Evolutionary conservation across 192 early-diverging fungal species (phyloP).

Genomic region (Rhizophagus sp.): DNA sequence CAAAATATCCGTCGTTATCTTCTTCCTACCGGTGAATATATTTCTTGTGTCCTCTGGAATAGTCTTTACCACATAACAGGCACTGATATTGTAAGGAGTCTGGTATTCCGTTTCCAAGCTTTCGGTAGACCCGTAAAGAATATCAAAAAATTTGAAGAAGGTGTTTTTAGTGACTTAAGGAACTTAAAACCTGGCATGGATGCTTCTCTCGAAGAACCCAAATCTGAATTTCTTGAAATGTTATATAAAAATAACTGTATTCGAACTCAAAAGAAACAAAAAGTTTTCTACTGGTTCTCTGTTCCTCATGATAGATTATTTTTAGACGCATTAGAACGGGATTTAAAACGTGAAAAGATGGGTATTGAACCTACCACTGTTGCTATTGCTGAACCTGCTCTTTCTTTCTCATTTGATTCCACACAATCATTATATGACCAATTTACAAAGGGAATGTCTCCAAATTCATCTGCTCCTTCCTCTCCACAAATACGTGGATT

Average conservation of each 20-base stretch:
- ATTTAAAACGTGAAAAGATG: conserved; percentile 90
- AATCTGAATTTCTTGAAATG: conserved; percentile 92
- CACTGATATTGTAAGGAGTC: conserved; percentile 91
- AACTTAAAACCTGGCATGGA: conserved; percentile 95
- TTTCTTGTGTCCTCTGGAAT: conserved; percentile 95
- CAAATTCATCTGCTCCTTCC: conserved; percentile 34
- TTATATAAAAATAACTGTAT: conserved; percentile 96
- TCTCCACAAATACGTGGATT: conserved; percentile 28
- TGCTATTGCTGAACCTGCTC: conserved; percentile 68
- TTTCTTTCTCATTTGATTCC: conserved; percentile 62
- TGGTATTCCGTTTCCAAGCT: conserved; percentile 89
- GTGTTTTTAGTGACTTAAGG: conserved; percentile 93
- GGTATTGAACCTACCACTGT: conserved; percentile 82
- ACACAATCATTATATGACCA: conserved; percentile 58
- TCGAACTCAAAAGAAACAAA: conserved; percentile 98
- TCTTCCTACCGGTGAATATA: conserved; percentile 82
- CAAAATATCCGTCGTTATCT: conserved; percentile 59
- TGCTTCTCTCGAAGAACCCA: conserved; percentile 88
- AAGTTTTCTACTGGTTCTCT: conserved; percentile 98
- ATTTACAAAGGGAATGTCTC: conserved; percentile 44
- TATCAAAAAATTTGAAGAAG: conserved; percentile 98
- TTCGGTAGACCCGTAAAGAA: conserved; percentile 86
- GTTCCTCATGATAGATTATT: conserved; percentile 95
- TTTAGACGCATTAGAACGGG: conserved; percentile 93
- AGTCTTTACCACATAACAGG: conserved; percentile 93